Evolutionary conservation across 768 basidiomycete genomes (phyloP).

Genomic region (Tylopilus balloui): DNA sequence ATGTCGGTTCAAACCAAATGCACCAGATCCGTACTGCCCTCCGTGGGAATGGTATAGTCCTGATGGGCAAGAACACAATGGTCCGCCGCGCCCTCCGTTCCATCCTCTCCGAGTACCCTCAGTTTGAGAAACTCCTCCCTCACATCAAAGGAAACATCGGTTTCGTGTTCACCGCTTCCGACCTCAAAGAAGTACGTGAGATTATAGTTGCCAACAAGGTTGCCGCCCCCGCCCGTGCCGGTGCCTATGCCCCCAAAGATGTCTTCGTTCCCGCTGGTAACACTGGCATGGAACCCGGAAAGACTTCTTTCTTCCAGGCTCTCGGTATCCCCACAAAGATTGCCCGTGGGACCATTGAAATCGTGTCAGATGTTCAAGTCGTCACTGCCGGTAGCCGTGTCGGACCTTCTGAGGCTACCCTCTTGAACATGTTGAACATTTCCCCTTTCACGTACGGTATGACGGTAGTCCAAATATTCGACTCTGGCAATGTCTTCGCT

Average conservation of each 20-base stretch:
- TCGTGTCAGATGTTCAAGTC: conserved; percentile 94
- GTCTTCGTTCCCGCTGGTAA: conserved; percentile 92
- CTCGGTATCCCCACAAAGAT: conserved; percentile 99
- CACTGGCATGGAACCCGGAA: conserved; percentile 99
- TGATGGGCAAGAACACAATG: conserved; percentile 99
- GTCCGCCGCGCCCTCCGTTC: conserved; percentile 95
- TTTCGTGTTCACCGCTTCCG: conserved; percentile 91
- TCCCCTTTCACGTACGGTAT: conserved; percentile 99
- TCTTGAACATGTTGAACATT: conserved; percentile 99
- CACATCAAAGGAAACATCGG: conserved; percentile 97
- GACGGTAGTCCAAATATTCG: conserved; percentile 96
- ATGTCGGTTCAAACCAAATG: conserved; percentile 99
- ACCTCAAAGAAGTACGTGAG: conserved; percentile 93
- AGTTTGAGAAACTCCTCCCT: conserved; percentile 95
- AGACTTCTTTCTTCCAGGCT: conserved; percentile 99
- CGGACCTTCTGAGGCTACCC: conserved; percentile 93
- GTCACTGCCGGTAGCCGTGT: conserved; percentile 90
- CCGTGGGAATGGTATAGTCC: conserved; percentile 91
- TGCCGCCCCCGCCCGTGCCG: conserved; percentile 96
- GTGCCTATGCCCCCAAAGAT: conserved; percentile 90
- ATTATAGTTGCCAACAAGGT: conserved; percentile 96
- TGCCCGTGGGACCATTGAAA: conserved; percentile 99
- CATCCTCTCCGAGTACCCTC: conserved; percentile 84
- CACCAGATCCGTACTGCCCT: conserved; percentile 95
- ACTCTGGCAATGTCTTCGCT: conserved; percentile 88